Base-by-base conservation (phyloP, 2,329 filamentous ascomycete species). In the Nigrospora oryzae region DNA sequence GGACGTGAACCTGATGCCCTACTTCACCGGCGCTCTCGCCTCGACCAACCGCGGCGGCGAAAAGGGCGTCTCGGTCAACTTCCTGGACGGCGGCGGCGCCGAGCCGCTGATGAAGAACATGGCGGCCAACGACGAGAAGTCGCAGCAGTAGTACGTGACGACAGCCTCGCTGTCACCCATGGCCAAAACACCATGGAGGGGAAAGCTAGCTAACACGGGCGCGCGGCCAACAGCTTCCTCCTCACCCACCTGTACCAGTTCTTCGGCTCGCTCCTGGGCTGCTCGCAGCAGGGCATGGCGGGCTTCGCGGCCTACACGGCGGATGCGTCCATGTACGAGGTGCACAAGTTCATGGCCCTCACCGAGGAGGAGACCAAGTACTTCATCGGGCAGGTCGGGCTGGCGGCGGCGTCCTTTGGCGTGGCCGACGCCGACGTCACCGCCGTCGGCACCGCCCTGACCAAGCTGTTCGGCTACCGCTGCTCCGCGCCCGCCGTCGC, bases 171-270 rank as follows among this genome's bases (percentile, higher is more conserved):
- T 7, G 7, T 6, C 7, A 5, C 11, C 8, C 33, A 4, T 11
- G 11, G n/a, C n/a, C 17, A 1, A 3, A 28, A 19, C 4, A 4
- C 15, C 13, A 15, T 14, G 33, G n/a, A 10, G 33, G 4, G 4
- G 33, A 15, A 15, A 10, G 16, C 14, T 42, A n/a, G 4, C 40
- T 36, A n/a, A 42, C 17, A 14, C 13, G 5, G 17, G 12, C 12
- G 23, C 23, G 23, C 19, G 3, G 3, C 4, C 34, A 1, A 3
- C 46, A 77, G 74, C 59, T 67, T 67, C 49, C 73, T 83, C 45
- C 60, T 83, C 49, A 81, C 75, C 38, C 79, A 82, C 55, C 64
- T 83, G 34, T 82, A 83, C 63, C 61, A 75, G 51, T 82, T 74
- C 67, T 83, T 83, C 56, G 78, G 75, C 42, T 64, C 64, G 19